phyloP scores from a whole-genome alignment of 371 early-diverging fungal genomes.

The Lichtheimia ornata region DNA sequence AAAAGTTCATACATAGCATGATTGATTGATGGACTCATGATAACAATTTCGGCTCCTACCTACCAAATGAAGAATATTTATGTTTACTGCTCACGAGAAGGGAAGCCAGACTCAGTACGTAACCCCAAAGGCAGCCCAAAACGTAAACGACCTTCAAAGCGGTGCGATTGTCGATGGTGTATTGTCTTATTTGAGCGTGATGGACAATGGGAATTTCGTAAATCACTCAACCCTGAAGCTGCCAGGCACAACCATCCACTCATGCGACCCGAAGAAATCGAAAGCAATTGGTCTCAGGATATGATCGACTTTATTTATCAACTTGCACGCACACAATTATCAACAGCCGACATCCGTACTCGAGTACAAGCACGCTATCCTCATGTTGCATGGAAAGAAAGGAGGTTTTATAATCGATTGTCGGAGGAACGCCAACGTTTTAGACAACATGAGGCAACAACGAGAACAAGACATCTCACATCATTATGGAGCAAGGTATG shows the following conservation, averaged over 20 bases:
- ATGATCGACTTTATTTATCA: conserved; percentile 55
- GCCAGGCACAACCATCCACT: conserved; percentile 61
- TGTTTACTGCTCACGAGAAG: conserved; percentile 58
- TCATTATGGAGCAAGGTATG: conserved; percentile 34
- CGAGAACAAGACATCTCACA: conserved; percentile 39
- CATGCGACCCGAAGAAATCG: conserved; percentile 55
- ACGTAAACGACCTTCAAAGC: conserved; percentile 50
- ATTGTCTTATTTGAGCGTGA: conserved; percentile 55
- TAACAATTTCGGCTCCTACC: background rate
- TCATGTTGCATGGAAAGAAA: conserved; percentile 59
- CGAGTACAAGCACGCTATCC: conserved; percentile 55
- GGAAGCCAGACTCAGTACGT: conserved; percentile 52
- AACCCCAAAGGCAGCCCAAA: conserved; percentile 44
- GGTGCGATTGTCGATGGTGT: conserved; percentile 61
- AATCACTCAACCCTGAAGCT: conserved; percentile 60
- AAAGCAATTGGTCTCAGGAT: conserved; percentile 54
- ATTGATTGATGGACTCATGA: background rate
- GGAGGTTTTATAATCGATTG: conserved; percentile 62
- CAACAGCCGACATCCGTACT: conserved; percentile 62
- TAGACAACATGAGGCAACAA: conserved; percentile 46
- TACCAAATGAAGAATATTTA: conserved; percentile 54
- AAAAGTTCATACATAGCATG: background rate
- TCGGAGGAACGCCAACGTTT: conserved; percentile 65
- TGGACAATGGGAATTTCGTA: conserved; percentile 57
- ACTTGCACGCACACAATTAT: conserved; percentile 43